These are phyloP conservation scores for Clarkia xantiana DNA, from an alignment of 345 rosid genomes.

Conservation along the genomic window DNA sequence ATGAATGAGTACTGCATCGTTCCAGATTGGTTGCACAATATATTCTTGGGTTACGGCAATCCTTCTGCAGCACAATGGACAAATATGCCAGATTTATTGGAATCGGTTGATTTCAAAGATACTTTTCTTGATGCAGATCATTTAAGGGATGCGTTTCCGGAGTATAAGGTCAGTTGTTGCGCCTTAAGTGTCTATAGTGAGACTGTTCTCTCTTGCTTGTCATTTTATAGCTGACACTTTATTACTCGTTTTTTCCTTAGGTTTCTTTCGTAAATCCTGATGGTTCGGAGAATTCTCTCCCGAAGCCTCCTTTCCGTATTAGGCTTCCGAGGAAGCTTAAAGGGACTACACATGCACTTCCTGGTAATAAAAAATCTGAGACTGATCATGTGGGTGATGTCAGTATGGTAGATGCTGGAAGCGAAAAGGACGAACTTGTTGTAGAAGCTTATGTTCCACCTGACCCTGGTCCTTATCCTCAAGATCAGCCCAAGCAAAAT, in stretches of 20 bases:
- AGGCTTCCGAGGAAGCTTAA: slow-evolving; percentile 61
- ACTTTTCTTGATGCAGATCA: slow-evolving; percentile 75
- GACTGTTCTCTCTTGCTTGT: not conserved
- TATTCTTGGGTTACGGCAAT: slow-evolving; percentile 93
- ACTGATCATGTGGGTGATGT: slow-evolving; percentile 26
- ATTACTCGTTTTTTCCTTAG: slow-evolving; percentile 21
- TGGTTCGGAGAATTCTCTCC: slow-evolving; percentile 48
- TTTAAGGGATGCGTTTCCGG: slow-evolving; percentile 60
- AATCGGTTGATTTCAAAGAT: slow-evolving; percentile 87
- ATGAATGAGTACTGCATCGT: slow-evolving; percentile 99
- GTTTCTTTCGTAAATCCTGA: slow-evolving; percentile 55
- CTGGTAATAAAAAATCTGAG: slow-evolving; percentile 56
- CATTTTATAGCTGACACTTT: slow-evolving; percentile 3
- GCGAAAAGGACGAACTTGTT: slow-evolving; percentile 51
- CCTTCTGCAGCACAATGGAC: slow-evolving; percentile 99
- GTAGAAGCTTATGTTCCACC: slow-evolving; percentile 90
- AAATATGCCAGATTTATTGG: slow-evolving; percentile 89
- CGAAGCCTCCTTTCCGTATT: slow-evolving; percentile 74
- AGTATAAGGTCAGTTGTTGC: slow-evolving; percentile 43
- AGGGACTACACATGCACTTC: slow-evolving; percentile 51
- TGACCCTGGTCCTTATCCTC: slow-evolving; percentile 97
- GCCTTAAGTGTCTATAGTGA: not conserved
- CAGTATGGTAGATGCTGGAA: slow-evolving; percentile 34
- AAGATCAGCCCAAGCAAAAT: slow-evolving; percentile 95
- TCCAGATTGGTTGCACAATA: slow-evolving; percentile 93